Percentiles rank a stretch among this genome's conserved stretches.
phyloP scores from a whole-genome alignment of 2,329 filamentous ascomycete species.

The Cladophialophora carrionii region DNA sequence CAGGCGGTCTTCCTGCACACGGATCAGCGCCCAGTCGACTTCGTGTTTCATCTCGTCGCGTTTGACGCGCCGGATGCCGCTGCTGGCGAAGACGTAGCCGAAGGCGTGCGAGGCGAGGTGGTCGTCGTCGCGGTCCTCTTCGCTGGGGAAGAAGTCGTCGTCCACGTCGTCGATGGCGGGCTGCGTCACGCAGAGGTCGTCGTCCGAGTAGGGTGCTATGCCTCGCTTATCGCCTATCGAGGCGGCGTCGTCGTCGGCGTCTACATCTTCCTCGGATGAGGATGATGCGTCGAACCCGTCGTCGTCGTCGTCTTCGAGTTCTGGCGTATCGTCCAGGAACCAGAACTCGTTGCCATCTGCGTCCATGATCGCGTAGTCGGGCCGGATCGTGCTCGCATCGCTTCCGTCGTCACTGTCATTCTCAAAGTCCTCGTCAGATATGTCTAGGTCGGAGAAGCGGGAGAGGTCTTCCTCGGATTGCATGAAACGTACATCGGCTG shows the following conservation, averaged over 20 bases:
- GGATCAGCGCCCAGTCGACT: conserved; percentile 92
- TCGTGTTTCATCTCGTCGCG: conserved; percentile 78
- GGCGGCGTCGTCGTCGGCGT: conserved; percentile 51
- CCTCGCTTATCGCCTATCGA: conserved; percentile 68
- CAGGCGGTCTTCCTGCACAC: conserved; percentile 71
- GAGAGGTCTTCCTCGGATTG: conserved; percentile 46
- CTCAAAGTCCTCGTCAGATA: conserved; percentile 54
- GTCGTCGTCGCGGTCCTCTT: conserved; percentile 75
- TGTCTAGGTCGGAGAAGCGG: conserved; percentile 52
- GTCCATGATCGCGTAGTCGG: conserved; percentile 44
- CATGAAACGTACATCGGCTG: conserved; percentile 44
- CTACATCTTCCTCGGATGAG: conserved; percentile 40
- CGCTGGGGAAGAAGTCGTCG: conserved; percentile 76
- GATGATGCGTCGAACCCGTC: conserved; percentile 56
- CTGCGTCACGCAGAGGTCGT: conserved; percentile 82
- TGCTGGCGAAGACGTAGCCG: conserved; percentile 85
- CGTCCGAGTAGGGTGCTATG: conserved; percentile 57
- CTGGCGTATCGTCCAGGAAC: conserved; percentile 50
- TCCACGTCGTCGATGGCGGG: conserved; percentile 87
- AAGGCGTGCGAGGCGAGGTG: conserved; percentile 79
- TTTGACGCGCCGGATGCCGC: conserved; percentile 77
- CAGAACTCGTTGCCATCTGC: conserved; percentile 49
- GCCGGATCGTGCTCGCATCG: conserved; percentile 38
- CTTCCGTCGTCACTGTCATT: conserved; percentile 34
- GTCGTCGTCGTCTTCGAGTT: conserved; percentile 50